These are phyloP conservation scores for Maudiozyma bulderi DNA, from an alignment of 805 yeast genomes.

Conservation along the genomic window DNA sequence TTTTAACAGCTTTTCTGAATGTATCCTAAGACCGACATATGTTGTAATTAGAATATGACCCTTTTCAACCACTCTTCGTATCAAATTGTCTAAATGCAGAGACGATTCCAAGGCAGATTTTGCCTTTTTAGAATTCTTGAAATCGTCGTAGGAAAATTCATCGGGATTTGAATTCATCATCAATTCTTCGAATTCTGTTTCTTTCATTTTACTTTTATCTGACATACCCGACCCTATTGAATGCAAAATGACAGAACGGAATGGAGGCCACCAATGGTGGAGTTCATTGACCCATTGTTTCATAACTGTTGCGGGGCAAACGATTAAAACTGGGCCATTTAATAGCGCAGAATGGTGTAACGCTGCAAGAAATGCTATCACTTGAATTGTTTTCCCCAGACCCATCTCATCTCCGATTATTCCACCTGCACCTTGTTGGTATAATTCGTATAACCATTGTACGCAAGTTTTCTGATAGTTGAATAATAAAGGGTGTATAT, in stretches of 20 bases:
- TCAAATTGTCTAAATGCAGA: conserved; percentile 25
- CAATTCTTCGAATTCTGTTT: conserved; percentile 43
- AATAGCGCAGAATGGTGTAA: conserved; percentile 72
- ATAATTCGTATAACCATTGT: conserved; percentile 95
- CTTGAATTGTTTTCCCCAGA: conserved; percentile 87
- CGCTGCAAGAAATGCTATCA: conserved; percentile 84
- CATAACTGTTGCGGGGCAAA: conserved; percentile 94
- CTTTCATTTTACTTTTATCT: conserved; percentile 27
- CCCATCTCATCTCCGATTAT: conserved; percentile 99
- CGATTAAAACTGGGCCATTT: conserved; percentile 71
- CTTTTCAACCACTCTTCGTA: conserved; percentile 44
- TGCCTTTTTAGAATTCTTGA: conserved; percentile 19
- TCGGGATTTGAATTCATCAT: conserved; percentile 31
- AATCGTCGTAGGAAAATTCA: conserved; percentile 37
- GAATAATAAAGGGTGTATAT: conserved; percentile 74
- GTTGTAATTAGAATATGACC: conserved; percentile 90
- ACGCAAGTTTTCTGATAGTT: conserved; percentile 95
- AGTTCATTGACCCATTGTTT: conserved; percentile 96
- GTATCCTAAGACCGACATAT: conserved; percentile 73
- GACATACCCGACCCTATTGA: conserved; percentile 87
- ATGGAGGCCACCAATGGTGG: conserved; percentile 97
- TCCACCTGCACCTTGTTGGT: conserved; percentile 84
- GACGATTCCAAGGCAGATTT: conserved; percentile 24
- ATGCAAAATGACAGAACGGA: conserved; percentile 76
- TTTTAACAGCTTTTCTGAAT: conserved; percentile 53